These are phyloP conservation scores for Vicia villosa DNA, from an alignment of 306 rosid genomes.

Conservation along the genomic window DNA sequence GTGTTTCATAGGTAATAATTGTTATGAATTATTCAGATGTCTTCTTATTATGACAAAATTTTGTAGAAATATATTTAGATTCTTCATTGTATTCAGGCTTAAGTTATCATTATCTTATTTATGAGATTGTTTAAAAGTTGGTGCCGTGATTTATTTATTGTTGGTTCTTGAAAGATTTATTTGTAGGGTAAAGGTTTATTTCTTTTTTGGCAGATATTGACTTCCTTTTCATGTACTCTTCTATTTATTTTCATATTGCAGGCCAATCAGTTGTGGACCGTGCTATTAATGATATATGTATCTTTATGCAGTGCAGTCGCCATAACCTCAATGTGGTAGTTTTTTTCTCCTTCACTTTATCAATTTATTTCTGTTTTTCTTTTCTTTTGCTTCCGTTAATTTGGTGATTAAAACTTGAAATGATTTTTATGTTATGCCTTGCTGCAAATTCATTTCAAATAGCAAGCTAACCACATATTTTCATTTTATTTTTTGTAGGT, in stretches of 20 bases:
- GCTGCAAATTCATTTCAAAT: constrained; percentile 21
- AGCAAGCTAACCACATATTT: background rate
- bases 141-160: background rate
- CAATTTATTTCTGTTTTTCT: background rate
- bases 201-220: background rate
- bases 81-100: constrained; percentile 11
- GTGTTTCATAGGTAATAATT: too few species aligned
- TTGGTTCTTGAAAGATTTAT: background rate
- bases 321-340: constrained; percentile 88
- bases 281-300: constrained; percentile 83
- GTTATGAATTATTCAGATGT: background rate
- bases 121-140: constrained; percentile 14
- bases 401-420: background rate
- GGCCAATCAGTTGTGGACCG: constrained; percentile 84
- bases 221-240: constrained; percentile 21
- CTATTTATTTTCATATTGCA: constrained; percentile 42
- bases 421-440: constrained; percentile 11
- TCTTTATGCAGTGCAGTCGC: constrained; percentile 88
- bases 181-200: background rate
- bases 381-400: constrained; percentile 8
- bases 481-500: constrained; percentile 62
- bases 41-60: background rate
- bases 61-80: constrained; percentile 1
- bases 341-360: background rate
- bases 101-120: constrained; percentile 9